Base-by-base conservation (phyloP, 306 rosid species). In the Pterocarpus macrocarpus region DNA sequence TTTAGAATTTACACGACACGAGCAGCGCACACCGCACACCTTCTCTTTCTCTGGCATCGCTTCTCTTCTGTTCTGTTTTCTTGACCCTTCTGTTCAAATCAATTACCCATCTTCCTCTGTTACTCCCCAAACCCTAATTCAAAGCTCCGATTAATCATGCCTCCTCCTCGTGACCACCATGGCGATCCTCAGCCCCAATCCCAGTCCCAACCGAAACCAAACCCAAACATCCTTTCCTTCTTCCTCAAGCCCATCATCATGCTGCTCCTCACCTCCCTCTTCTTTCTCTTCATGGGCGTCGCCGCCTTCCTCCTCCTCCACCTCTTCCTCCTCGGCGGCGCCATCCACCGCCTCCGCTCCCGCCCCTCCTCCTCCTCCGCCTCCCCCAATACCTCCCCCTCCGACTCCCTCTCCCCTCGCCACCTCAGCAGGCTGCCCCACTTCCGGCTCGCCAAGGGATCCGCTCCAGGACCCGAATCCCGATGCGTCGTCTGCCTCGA, bases 401-500 rank as follows among this genome's bases (percentile, higher is more conserved):
- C 94, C 45, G 67, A 49, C 61, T 85, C 84, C 56, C 78, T 90
- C 49, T 61, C 82, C 75, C 68, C 88, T 2, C 73, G 35, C 12
- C 90, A 88, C 63, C 84, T 95, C 17, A 75, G 83, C 79, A 75
- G 73, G 22, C 97, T 95, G 22, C 85, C 91, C 36, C 90, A 89
- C 61, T 89, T 93, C 52, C 91, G 88, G 4, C 52, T 90, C 80
- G 15, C 76, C 14, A 62, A 28, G 2, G 80, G 75, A 28, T 14
- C 71, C 82, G 78, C 33, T 0, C 72, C 82, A 41, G 69, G 34
- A 17, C 67, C 80, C 16, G 91, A 85, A 17, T 69, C 84, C 13
- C 91, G 83, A 2, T 95, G 97, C 76, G 88, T 91, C 2, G 92
- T 95, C 69, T 95, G 98, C 61, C 65, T 95, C 4, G 99, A 93